Percentiles rank a stretch among this genome's conserved stretches.
These are phyloP conservation scores for Yamadazyma tumulicola DNA, from an alignment of 805 yeast genomes.

Conservation along the genomic window DNA sequence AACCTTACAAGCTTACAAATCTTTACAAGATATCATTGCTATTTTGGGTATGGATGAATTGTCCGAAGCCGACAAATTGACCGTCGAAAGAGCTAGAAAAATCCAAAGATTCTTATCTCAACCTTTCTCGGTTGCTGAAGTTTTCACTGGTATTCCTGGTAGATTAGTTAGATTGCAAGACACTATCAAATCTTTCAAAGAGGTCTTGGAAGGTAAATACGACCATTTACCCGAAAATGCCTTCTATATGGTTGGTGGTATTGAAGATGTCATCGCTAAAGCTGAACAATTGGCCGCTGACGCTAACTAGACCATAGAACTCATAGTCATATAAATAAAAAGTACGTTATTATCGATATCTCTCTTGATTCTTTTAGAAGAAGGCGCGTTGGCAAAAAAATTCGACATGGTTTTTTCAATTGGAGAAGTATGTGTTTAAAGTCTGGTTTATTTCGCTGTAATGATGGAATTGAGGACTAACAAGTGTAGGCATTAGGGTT, in stretches of 20 bases:
- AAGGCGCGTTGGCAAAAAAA: neutral
- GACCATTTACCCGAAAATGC: constrained; percentile 99
- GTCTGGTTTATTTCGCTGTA: neutral
- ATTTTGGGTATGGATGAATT: constrained; percentile 99
- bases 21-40: constrained; percentile 99
- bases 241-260: constrained; percentile 99
- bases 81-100: constrained; percentile 99
- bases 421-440: constrained; percentile 1
- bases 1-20: constrained; percentile 99
- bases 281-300: constrained; percentile 98
- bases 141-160: constrained; percentile 99
- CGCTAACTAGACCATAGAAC: constrained; percentile 30
- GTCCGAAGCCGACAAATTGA: constrained; percentile 96
- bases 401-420: constrained; percentile 1
- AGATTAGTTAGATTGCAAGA: constrained; percentile 95
- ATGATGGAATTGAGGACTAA: constrained; percentile 9
- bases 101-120: constrained; percentile 99
- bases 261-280: constrained; percentile 97
- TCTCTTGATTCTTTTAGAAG: neutral
- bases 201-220: constrained; percentile 96
- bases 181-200: constrained; percentile 92
- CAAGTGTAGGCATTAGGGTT: constrained; percentile 43
- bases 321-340: constrained; percentile 1
- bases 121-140: constrained; percentile 99
- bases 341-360: neutral